Evolutionary conservation across 2,329 filamentous ascomycete genomes (phyloP), one percentile per base, ranked within the genome.

Genomic region (Stemphylium vesicarium): DNA sequence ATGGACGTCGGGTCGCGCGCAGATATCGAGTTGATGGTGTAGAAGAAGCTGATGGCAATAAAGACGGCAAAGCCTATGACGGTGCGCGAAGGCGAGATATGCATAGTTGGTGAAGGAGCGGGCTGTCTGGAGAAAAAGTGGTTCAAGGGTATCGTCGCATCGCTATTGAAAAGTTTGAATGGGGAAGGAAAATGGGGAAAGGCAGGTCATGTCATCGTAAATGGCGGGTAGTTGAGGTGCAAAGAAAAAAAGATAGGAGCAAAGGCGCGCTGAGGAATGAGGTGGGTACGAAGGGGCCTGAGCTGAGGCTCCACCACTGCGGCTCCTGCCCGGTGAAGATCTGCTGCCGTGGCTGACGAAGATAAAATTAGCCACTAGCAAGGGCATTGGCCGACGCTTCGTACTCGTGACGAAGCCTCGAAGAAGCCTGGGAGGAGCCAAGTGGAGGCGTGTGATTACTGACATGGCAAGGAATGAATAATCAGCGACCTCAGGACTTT

Each of bases 1-100:
- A 71, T 33, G 26, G 72, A 75, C 6, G 72, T 75, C 1, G 73
- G 73, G 48, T 75, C 73, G 53, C 67, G 69, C 4, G 66, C 61
- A 12, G 66, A 66, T 49, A 64, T 53, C 20, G 63, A 58, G 47
- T 64, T 65, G 50, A 71, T 53, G 13, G 60, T 65, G 58, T 69
- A 68, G 16, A 70, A 33, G 31, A 63, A 51, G 29, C 59, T 54
- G 36, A 69, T 36, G 45, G 57, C 53, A 32, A 66, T 29, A 24
- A 67, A 59, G 44, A 53, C 47, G 40, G 58, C 51, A 31, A 68
- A 44, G 56, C 55, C 60, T 43, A 59, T 57, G 18, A 66, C 29
- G 13, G 65, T 52, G 56, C 69, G 68, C 20, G 63, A 42, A n/a
- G 47, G 52, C 16, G 62, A 65, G 41, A 63, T 57, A 42, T 62